A percentile compares a stretch with the other conserved stretches of the same genome.
These are phyloP conservation scores for Paecilomyces sp. DNA, from an alignment of 2,329 filamentous ascomycete genomes.

Conservation along the genomic window DNA sequence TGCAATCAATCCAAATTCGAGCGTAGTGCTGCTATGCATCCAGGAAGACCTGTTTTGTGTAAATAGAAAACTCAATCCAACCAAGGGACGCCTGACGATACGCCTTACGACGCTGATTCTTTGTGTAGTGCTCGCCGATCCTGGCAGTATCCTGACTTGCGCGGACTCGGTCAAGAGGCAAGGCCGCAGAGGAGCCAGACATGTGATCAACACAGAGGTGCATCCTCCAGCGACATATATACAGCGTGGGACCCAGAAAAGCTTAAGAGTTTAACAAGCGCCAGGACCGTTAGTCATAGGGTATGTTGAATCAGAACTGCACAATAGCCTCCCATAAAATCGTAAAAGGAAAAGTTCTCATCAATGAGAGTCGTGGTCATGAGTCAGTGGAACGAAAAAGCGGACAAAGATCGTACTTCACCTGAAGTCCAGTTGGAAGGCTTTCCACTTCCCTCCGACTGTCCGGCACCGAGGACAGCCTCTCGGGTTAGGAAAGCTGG, in stretches of 20 bases:
- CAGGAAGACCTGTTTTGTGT: slow-evolving; percentile 19
- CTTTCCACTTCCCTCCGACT: slow-evolving; percentile 41
- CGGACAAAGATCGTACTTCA: slow-evolving; percentile 17
- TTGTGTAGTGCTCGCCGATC: background rate
- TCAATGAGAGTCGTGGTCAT: background rate
- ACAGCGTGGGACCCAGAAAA: background rate
- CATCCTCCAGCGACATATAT: background rate
- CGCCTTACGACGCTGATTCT: background rate
- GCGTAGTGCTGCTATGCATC: background rate
- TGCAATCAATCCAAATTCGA: background rate
- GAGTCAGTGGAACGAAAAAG: background rate
- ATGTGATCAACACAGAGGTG: background rate
- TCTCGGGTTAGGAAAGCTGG: slow-evolving; percentile 31
- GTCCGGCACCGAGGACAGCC: slow-evolving; percentile 41
- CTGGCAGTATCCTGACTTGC: background rate
- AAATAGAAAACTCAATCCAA: slow-evolving; percentile 1
- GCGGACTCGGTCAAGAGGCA: background rate
- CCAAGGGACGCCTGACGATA: background rate
- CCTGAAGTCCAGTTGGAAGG: slow-evolving; percentile 42
- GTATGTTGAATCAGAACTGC: background rate
- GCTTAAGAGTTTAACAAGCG: background rate
- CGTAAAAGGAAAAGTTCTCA: background rate
- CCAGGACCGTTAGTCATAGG: background rate
- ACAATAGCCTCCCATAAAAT: background rate
- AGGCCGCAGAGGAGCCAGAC: background rate